Conservation (phyloP, 139 green algal genomes). For the Haematococcus sp. region DNA sequence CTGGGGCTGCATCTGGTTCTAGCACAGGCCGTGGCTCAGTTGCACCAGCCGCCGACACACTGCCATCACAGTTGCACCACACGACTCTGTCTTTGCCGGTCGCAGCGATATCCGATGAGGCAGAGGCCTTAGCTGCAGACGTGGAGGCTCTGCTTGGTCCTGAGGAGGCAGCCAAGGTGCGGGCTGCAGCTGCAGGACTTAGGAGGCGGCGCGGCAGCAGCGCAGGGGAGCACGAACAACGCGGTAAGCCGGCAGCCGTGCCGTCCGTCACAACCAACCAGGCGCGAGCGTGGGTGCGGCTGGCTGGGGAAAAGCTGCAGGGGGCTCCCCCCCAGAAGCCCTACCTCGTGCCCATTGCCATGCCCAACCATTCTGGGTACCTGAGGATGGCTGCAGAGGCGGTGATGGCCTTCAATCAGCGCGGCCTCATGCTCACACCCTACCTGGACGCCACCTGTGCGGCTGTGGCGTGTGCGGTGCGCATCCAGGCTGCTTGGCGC, state of each 20-base stretch:
- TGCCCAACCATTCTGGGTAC: constrained; percentile 9
- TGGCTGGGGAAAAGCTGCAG: neutral
- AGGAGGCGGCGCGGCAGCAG: no score
- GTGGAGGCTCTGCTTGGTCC: no score
- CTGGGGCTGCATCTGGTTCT: no score
- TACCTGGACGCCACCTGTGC: constrained; percentile 9
- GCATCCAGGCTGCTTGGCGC: constrained; percentile 16
- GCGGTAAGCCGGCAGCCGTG: neutral
- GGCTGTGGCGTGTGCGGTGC: neutral
- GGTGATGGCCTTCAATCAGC: constrained; percentile 18
- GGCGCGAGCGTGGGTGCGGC: constrained; percentile 3
- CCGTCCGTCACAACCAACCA: neutral
- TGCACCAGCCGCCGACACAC: no score
- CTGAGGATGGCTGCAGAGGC: constrained; percentile 19
- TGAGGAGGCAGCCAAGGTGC: no score
- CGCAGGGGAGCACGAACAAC: no score
- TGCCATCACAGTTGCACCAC: no score
- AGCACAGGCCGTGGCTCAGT: no score
- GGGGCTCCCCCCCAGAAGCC: neutral
- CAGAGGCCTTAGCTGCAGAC: no score
- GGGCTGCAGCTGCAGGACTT: no score
- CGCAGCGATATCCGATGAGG: no score
- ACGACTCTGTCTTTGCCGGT: no score
- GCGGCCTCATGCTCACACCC: constrained; percentile 20
- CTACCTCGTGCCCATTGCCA: constrained; percentile 9